Conservation (phyloP, 2,329 filamentous ascomycete genomes). For the Penicillium sp. region DNA sequence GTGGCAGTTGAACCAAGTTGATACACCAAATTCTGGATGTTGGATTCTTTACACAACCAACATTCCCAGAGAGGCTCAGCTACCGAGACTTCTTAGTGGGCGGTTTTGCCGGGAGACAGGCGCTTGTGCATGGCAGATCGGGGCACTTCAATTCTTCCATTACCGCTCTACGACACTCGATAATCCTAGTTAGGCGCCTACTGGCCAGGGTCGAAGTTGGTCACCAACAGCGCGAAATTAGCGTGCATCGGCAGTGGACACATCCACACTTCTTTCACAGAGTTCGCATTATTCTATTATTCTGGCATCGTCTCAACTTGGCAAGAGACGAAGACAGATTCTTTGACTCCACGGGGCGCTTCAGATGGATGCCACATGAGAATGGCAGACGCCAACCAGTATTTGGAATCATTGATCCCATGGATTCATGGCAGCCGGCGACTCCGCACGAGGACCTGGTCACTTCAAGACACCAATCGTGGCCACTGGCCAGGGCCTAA, state of each 20-base stretch:
- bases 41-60: conserved; percentile 5
- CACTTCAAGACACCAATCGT: conserved; percentile 2
- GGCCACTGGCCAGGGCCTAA: conserved; percentile 10
- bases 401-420: not conserved
- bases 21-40: not conserved
- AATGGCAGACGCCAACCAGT: not conserved
- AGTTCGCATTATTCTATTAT: not conserved
- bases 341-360: not conserved
- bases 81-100: not conserved
- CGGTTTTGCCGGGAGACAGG: not conserved
- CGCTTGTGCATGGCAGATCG: conserved; percentile 2
- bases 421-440: not conserved
- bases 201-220: not conserved
- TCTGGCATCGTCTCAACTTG: not conserved
- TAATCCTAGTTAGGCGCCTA: conserved; percentile 3
- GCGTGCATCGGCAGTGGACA: not conserved
- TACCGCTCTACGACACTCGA: not conserved
- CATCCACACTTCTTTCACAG: not conserved
- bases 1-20: not conserved
- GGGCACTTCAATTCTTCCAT: not conserved
- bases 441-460: not conserved
- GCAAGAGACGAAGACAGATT: not conserved
- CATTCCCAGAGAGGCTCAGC: not conserved
- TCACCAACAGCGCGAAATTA: not conserved
- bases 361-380: not conserved